These are phyloP conservation scores for Cordyceps farinosa DNA, from an alignment of 2,329 filamentous ascomycete species.

Conservation along the genomic window DNA sequence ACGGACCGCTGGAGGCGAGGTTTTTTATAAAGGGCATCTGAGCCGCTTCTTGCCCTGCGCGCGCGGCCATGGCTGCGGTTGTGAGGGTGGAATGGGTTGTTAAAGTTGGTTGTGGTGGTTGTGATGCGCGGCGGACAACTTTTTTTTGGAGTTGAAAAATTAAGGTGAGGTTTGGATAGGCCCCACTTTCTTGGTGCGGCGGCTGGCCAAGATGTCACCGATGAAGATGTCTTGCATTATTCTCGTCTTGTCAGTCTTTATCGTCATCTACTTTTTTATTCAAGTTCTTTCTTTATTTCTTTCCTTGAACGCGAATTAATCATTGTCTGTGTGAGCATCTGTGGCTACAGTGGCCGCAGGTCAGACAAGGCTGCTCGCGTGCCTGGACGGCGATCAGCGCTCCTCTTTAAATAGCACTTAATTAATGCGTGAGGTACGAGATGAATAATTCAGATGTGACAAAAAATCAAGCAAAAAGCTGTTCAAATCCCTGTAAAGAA, in stretches of 20 bases:
- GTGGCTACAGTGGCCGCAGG: too few species aligned
- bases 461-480: too few species aligned
- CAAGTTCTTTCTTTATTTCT: too few species aligned
- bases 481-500: too few species aligned
- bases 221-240: not conserved
- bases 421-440: not conserved
- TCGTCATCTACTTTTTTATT: too few species aligned
- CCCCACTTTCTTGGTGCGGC: constrained; percentile 4
- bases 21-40: constrained; percentile 75
- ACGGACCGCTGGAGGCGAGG: constrained; percentile 76
- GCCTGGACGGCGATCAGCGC: not conserved
- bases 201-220: constrained; percentile 8
- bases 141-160: constrained; percentile 19
- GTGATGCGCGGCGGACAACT: not conserved
- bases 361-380: not conserved
- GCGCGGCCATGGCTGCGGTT: constrained; percentile 34
- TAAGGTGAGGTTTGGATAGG: constrained; percentile 15
- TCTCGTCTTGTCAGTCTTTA: not conserved
- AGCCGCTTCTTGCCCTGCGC: constrained; percentile 34
- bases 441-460: too few species aligned
- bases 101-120: not conserved
- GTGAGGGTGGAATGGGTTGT: constrained; percentile 18
- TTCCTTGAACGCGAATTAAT: too few species aligned
- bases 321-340: too few species aligned
- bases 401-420: not conserved